These are phyloP conservation scores for Herpetospermum pedunculosum DNA, from an alignment of 306 rosid species.

Conservation along the genomic window DNA sequence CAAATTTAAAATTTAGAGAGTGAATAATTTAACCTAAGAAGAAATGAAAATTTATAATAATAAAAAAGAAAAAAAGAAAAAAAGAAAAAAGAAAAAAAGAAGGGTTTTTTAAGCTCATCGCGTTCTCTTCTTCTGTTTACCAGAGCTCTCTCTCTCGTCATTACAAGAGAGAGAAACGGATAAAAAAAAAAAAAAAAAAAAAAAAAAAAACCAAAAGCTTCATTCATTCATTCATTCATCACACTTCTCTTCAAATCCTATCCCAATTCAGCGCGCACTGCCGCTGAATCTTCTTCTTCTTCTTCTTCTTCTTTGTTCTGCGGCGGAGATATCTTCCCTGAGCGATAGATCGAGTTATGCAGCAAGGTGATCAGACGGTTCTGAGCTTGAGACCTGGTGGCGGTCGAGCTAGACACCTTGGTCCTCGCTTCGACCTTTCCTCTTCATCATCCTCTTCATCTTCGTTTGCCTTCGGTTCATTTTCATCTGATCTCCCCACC, in stretches of 20 bases:
- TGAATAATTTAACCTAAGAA: too few relatives aligned
- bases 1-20: too few relatives aligned
- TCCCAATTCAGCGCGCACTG: constrained; percentile 28
- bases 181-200: constrained; percentile 2
- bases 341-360: constrained; percentile 81
- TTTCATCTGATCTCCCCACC: constrained; percentile 56
- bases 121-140: not conserved
- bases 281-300: constrained; percentile 28
- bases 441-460: constrained; percentile 34
- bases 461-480: constrained; percentile 48
- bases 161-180: constrained; percentile 65
- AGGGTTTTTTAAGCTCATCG: constrained; percentile 9
- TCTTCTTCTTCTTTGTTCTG: constrained; percentile 2
- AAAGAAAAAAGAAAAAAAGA: not conserved
- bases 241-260: constrained; percentile 14
- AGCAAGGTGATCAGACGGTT: constrained; percentile 40
- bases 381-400: constrained; percentile 99
- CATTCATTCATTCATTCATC: too few relatives aligned
- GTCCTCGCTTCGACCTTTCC: constrained; percentile 59
- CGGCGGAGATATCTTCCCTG: constrained; percentile 26
- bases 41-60: too few relatives aligned
- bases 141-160: constrained; percentile 32
- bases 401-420: constrained; percentile 74
- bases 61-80: too few relatives aligned
- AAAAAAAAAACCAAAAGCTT: too few relatives aligned